Percentiles rank a stretch among this genome's conserved stretches.
Evolutionary conservation across 148 eudicot genomes (phyloP).

Genomic region (Gaultheria prostrata): DNA sequence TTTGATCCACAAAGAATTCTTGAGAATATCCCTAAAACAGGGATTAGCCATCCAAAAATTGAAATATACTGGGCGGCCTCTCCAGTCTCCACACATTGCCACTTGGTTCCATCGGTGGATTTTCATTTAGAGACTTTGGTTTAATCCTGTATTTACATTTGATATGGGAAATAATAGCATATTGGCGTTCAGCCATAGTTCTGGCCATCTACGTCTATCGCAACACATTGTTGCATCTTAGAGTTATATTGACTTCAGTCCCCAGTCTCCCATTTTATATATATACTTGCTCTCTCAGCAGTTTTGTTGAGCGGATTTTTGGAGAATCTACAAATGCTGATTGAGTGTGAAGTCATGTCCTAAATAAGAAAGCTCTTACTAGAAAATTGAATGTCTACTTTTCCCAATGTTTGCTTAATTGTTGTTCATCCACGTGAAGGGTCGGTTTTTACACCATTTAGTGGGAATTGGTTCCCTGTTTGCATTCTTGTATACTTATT

Average conservation of each 20-base stretch:
- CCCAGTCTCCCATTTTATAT: not conserved
- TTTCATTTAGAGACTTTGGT: not conserved
- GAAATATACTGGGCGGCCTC: not conserved
- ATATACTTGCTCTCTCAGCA: not conserved
- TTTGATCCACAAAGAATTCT: too few species aligned
- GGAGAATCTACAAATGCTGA: not conserved
- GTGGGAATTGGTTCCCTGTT: not conserved
- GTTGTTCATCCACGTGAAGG: not conserved
- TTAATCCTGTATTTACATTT: not conserved
- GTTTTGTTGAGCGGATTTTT: not conserved
- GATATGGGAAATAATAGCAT: not conserved
- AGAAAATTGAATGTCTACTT: not conserved
- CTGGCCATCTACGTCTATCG: not conserved
- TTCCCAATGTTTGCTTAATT: constrained; percentile 3
- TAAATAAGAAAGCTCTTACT: not conserved
- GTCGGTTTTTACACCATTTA: not conserved
- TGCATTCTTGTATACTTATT: not conserved
- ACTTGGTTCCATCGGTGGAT: not conserved
- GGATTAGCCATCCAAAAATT: too few species aligned
- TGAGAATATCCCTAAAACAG: too few species aligned
- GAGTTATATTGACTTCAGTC: not conserved
- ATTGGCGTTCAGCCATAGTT: not conserved
- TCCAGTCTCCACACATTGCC: not conserved
- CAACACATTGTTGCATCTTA: constrained; percentile 1
- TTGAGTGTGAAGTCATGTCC: not conserved